Evolutionary conservation across 2,329 filamentous ascomycete genomes (phyloP).

Genomic region (Pyricularia pennisetigena): DNA sequence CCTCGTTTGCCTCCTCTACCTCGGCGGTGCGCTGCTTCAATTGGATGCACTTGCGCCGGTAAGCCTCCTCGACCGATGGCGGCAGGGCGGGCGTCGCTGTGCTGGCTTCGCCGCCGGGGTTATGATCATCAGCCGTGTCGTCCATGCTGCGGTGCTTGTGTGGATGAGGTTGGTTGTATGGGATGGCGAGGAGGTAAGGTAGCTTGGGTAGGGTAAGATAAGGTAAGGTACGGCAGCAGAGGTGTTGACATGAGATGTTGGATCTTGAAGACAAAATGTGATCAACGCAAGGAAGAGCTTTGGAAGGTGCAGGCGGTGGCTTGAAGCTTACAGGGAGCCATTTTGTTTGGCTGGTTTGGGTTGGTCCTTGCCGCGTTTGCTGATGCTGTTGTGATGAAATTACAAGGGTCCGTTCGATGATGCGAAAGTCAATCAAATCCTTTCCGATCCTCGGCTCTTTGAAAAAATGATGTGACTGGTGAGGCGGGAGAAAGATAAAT

Average conservation of each 20-base stretch:
- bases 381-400: constrained; percentile 2
- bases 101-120: constrained; percentile 17
- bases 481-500: neutral
- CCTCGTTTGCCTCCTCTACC: constrained; percentile 85
- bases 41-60: constrained; percentile 92
- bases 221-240: neutral
- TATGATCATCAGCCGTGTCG: constrained; percentile 24
- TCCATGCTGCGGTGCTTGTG: constrained; percentile 6
- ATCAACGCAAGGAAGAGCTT: neutral
- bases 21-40: constrained; percentile 86
- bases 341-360: neutral
- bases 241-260: neutral
- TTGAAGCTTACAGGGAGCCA: constrained; percentile 6
- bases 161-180: neutral
- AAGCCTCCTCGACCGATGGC: constrained; percentile 89
- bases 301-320: constrained; percentile 1
- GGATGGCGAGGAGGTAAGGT: neutral
- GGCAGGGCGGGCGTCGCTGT: constrained; percentile 54
- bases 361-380: neutral
- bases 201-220: neutral
- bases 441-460: neutral
- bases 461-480: neutral
- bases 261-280: neutral
- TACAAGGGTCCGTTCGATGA: neutral
- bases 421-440: neutral